A percentile compares a stretch with the other conserved stretches of the same genome.
These are phyloP conservation scores for Gossypium rotundifolium DNA, from an alignment of 345 rosid genomes.

Conservation along the genomic window DNA sequence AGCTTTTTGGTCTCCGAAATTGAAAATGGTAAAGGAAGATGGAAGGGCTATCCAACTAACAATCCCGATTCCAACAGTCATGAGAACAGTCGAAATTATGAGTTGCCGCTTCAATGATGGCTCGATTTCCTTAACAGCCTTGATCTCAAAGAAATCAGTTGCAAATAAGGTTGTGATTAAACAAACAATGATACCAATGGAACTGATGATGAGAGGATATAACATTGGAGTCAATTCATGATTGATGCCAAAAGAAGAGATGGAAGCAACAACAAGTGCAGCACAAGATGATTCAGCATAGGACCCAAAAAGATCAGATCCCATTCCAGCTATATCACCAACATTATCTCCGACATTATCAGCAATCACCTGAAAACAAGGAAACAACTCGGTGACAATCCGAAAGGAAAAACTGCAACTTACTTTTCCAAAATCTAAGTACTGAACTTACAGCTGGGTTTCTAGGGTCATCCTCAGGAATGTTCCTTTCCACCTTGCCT, in stretches of 20 bases:
- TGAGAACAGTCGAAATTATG: conserved; percentile 55
- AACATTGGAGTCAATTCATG: conserved; percentile 63
- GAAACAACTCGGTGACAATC: background rate
- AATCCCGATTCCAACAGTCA: conserved; percentile 58
- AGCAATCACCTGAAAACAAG: conserved; percentile 33
- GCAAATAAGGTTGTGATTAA: conserved; percentile 67
- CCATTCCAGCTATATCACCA: conserved; percentile 84
- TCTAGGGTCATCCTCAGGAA: conserved; percentile 47
- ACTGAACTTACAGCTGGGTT: conserved; percentile 66
- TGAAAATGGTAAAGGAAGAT: conserved; percentile 32
- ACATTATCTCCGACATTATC: conserved; percentile 84
- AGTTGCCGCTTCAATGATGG: conserved; percentile 66
- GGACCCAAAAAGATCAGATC: conserved; percentile 73
- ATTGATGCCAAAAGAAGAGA: conserved; percentile 63
- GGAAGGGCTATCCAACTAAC: conserved; percentile 64
- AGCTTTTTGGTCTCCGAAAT: conserved; percentile 59
- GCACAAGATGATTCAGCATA: conserved; percentile 78
- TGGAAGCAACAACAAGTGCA: conserved; percentile 69
- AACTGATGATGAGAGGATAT: conserved; percentile 61
- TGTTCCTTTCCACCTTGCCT: background rate
- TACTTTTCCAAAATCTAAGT: background rate
- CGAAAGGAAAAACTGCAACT: background rate
- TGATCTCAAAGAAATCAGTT: conserved; percentile 69
- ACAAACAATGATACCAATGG: conserved; percentile 58
- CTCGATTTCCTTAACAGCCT: conserved; percentile 63